Conservation (phyloP, 306 rosid species). For the Citrullus mucosospermus region DNA sequence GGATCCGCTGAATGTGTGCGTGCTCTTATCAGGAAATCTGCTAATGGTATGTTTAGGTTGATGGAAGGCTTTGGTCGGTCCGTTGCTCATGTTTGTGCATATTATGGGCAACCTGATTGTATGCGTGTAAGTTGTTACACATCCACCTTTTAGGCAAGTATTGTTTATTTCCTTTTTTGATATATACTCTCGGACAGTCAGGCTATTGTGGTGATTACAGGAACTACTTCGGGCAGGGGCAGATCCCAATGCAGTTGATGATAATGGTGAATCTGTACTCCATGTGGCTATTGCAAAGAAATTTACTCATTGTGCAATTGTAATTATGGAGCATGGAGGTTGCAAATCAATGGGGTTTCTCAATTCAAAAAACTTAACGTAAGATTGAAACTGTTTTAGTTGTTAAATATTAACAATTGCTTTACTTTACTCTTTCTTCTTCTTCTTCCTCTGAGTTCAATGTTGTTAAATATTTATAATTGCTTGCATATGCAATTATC, state of each 20-base stretch:
- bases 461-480: no score
- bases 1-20: slow-evolving; percentile 89
- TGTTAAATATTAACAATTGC: neutral
- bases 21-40: slow-evolving; percentile 65
- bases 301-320: slow-evolving; percentile 90
- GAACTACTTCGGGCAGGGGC: slow-evolving; percentile 89
- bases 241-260: slow-evolving; percentile 93
- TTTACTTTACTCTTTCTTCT: no score
- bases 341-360: slow-evolving; percentile 76
- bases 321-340: slow-evolving; percentile 92
- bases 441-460: no score
- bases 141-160: slow-evolving; percentile 8
- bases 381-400: slow-evolving; percentile 19
- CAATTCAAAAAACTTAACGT: slow-evolving; percentile 80
- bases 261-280: slow-evolving; percentile 94
- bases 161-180: neutral
- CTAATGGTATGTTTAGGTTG: slow-evolving; percentile 76
- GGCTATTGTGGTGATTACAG: slow-evolving; percentile 31
- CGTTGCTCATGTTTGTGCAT: slow-evolving; percentile 95
- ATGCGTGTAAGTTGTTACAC: slow-evolving; percentile 64
- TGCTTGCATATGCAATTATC: no score
- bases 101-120: slow-evolving; percentile 98
- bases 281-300: slow-evolving; percentile 91
- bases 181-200: slow-evolving; percentile 5
- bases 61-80: slow-evolving; percentile 91